Evolutionary conservation across 805 yeast genomes (phyloP).

Genomic region (Ogataea saltuana): DNA sequence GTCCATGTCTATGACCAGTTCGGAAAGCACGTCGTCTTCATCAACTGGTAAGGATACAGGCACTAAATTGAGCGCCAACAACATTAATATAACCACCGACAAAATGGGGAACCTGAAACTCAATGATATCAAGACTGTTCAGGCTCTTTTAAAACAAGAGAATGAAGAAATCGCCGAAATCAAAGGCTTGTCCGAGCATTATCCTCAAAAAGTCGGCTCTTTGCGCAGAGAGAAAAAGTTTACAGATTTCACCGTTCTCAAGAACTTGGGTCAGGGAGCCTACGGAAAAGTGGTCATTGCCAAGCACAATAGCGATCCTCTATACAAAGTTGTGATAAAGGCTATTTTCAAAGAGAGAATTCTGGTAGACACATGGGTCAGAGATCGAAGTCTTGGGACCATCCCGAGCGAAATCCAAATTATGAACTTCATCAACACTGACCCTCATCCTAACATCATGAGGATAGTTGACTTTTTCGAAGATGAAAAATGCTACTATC

Average conservation of each 20-base stretch:
- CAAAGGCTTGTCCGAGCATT: constrained; percentile 39
- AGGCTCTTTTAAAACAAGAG: constrained; percentile 47
- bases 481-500: constrained; percentile 83
- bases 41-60: constrained; percentile 11
- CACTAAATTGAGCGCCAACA: constrained; percentile 1
- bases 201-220: constrained; percentile 64
- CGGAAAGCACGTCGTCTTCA: constrained; percentile 15
- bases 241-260: constrained; percentile 66
- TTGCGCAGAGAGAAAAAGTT: constrained; percentile 70
- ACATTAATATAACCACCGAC: constrained; percentile 12
- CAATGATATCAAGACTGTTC: constrained; percentile 37
- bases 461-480: constrained; percentile 88
- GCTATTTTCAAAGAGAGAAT: constrained; percentile 91
- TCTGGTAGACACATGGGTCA: constrained; percentile 95
- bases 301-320: constrained; percentile 60
- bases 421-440: constrained; percentile 73
- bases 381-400: constrained; percentile 88
- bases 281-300: constrained; percentile 92
- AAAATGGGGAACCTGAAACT: constrained; percentile 20
- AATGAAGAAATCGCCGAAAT: constrained; percentile 43
- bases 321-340: constrained; percentile 74
- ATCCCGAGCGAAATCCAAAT: constrained; percentile 96
- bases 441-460: constrained; percentile 87
- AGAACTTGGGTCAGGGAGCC: constrained; percentile 93
- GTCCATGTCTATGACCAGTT: constrained; percentile 16